Evolutionary conservation across 2,329 filamentous ascomycete species (phyloP), one percentile per base, ranked within the genome.

Genomic region (Sarocladium kiliense): DNA sequence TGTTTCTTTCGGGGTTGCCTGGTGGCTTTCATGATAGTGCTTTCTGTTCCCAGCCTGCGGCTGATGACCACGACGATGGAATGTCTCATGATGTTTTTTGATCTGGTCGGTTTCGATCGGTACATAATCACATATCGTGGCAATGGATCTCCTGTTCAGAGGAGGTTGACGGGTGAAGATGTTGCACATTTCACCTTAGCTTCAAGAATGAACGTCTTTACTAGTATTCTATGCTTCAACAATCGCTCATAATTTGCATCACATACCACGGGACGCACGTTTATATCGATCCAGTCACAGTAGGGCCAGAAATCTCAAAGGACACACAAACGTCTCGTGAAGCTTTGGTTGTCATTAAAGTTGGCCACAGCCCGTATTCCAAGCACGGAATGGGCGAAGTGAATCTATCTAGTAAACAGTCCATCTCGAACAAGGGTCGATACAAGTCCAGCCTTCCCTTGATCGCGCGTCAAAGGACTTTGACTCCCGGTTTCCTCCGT

Each of bases 401-500:
- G 47, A 36, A 51, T 51, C 27, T 51, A 51, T 36, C 47, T 51
- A 51, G 27, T 27, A 16, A 34, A 27, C 47, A 51, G 12, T n/a
- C 11, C 47, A 10, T 36, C 10, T 10, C 18, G 16, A 25, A 23
- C 41, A 45, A 45, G 7, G 16, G 36, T n/a, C 36, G 12, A 39
- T 39, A 39, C 36, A 39, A 47, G 25, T 6, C 47, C n/a, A 45
- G 10, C 41, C 21, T 11, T 25, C 41, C 19, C 18, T 23, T 26
- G 36, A 21, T 18, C n/a, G 18, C 41, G 41, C 18, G 37, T 41
- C 37, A 16, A 16, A 41, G n/a, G 14, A 9, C 14, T 18, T 9
- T 41, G n/a, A 18, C 16, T 45, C 41, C 41, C 23, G 6, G 23
- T 45, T 23, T 18, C 41, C 41, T 25, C 23, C 23, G 41, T 39